phyloP scores from a whole-genome alignment of 169 alveolate species.

The Miamiensis avidus region DNA sequence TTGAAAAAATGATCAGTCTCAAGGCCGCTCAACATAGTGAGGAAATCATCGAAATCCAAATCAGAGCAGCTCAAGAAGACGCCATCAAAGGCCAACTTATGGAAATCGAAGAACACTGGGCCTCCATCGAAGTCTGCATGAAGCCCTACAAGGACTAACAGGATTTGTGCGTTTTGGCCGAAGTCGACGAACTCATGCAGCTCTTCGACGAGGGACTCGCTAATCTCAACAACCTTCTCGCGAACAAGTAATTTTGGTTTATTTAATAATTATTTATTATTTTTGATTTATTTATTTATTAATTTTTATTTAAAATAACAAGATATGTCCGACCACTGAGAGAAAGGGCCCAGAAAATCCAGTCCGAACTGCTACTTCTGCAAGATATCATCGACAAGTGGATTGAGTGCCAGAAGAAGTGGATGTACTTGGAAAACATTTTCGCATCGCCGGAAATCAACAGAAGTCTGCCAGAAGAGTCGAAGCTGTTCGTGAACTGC shows the following conservation, averaged over 20 bases:
- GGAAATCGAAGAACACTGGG: slow-evolving; percentile 79
- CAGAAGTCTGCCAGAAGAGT: slow-evolving; percentile 88
- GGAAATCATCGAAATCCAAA: slow-evolving; percentile 68
- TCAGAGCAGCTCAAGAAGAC: slow-evolving; percentile 83
- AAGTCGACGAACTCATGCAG: slow-evolving; percentile 78
- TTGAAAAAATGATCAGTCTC: slow-evolving; percentile 69
- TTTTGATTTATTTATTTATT: too few relatives aligned
- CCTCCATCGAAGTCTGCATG: slow-evolving; percentile 74
- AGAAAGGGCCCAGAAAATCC: slow-evolving; percentile 83
- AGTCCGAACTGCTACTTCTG: slow-evolving; percentile 76
- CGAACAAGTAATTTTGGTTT: too few relatives aligned
- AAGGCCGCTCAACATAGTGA: slow-evolving; percentile 71
- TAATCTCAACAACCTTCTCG: slow-evolving; percentile 72
- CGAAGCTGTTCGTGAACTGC: slow-evolving; percentile 83
- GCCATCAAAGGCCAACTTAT: slow-evolving; percentile 65
- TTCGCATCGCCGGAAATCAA: slow-evolving; percentile 90
- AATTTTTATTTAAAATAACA: too few relatives aligned
- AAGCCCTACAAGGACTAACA: slow-evolving; percentile 70
- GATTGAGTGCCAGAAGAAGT: slow-evolving; percentile 88
- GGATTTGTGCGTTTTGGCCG: slow-evolving; percentile 70
- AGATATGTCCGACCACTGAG: slow-evolving; percentile 89
- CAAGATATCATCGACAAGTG: slow-evolving; percentile 90
- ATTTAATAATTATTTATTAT: too few relatives aligned
- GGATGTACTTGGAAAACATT: slow-evolving; percentile 92
- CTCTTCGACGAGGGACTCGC: slow-evolving; percentile 79